Percentiles rank a stretch among this genome's conserved stretches.
phyloP scores from a whole-genome alignment of 192 early-diverging fungal species.

The Kappamyces sp. region DNA sequence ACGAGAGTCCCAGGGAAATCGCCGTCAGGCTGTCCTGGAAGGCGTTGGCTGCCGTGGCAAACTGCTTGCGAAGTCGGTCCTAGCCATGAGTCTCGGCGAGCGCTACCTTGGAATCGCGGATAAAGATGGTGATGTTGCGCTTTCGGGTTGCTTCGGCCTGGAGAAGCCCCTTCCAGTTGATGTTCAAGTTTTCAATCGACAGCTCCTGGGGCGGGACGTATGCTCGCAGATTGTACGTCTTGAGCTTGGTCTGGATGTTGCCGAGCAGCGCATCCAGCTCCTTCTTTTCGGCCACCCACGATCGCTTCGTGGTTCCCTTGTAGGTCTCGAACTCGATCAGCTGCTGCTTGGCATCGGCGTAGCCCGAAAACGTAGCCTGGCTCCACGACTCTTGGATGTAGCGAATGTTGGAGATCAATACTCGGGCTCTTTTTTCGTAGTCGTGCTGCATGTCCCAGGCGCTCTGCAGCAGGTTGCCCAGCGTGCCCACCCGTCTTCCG shows the following conservation, averaged over 20 bases:
- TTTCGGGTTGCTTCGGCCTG: conserved; percentile 72
- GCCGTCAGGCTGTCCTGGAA: conserved; percentile 67
- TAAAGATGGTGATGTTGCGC: conserved; percentile 73
- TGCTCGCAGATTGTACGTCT: conserved; percentile 84
- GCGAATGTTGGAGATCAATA: conserved; percentile 64
- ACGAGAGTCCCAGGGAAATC: conserved; percentile 57
- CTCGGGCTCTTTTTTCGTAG: conserved; percentile 77
- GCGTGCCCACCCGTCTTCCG: conserved; percentile 86
- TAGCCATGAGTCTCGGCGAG: conserved; percentile 36
- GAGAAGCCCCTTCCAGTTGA: conserved; percentile 68
- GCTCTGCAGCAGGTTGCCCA: conserved; percentile 79
- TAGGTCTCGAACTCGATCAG: conserved; percentile 73
- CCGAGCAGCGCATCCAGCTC: conserved; percentile 85
- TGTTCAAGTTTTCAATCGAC: conserved; percentile 68
- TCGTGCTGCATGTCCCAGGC: conserved; percentile 92
- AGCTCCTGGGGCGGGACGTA: conserved; percentile 77
- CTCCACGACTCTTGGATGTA: conserved; percentile 65
- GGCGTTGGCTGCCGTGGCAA: conserved; percentile 76
- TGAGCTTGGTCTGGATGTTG: conserved; percentile 95
- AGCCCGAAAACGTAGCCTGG: conserved; percentile 55
- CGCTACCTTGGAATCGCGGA: conserved; percentile 57
- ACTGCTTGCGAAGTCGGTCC: conserved; percentile 70
- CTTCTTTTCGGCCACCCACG: conserved; percentile 84
- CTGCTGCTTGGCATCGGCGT: conserved; percentile 68
- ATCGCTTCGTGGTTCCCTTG: conserved; percentile 74